Percentiles rank a stretch among this genome's conserved stretches.
Evolutionary conservation across 805 yeast genomes (phyloP).

Genomic region (Hanseniaspora mollemarum): DNA sequence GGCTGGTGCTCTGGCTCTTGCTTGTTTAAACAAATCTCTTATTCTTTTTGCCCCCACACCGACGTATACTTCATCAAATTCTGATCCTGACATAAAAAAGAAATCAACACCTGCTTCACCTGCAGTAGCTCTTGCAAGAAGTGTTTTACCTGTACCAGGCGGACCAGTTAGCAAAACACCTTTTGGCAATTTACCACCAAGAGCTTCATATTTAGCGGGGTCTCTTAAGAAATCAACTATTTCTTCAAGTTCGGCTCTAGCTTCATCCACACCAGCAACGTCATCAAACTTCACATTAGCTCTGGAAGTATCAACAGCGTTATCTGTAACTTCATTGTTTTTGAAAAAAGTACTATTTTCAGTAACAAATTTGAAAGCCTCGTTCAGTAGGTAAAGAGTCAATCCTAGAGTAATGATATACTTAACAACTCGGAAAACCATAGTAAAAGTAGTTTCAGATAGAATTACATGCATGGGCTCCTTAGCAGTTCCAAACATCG

Average conservation of each 20-base stretch:
- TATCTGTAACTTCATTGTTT: slow-evolving; percentile 58
- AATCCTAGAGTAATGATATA: slow-evolving; percentile 78
- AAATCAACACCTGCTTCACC: slow-evolving; percentile 99
- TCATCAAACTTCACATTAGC: slow-evolving; percentile 82
- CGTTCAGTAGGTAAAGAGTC: slow-evolving; percentile 67
- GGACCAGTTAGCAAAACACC: slow-evolving; percentile 97
- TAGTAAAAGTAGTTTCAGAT: slow-evolving; percentile 68
- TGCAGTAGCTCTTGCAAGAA: slow-evolving; percentile 94
- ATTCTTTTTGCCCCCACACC: slow-evolving; percentile 99
- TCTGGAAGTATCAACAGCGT: slow-evolving; percentile 70
- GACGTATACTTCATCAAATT: slow-evolving; percentile 93
- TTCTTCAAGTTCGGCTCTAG: slow-evolving; percentile 92
- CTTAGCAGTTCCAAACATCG: slow-evolving; percentile 45
- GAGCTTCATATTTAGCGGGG: slow-evolving; percentile 88
- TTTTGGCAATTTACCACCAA: slow-evolving; percentile 95
- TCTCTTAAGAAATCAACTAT: slow-evolving; percentile 95
- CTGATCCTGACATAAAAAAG: slow-evolving; percentile 96
- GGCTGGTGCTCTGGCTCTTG: slow-evolving; percentile 91
- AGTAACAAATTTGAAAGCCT: slow-evolving; percentile 62
- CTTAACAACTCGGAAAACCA: slow-evolving; percentile 75
- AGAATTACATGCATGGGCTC: slow-evolving; percentile 93
- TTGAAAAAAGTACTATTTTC: slow-evolving; percentile 65
- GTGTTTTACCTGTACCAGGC: slow-evolving; percentile 97
- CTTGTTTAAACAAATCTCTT: slow-evolving; percentile 84
- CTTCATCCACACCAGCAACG: slow-evolving; percentile 97